Evolutionary conservation across 139 green algal species (phyloP), one percentile per base, ranked within the genome.

Genomic region (Coccomyxa sp.): DNA sequence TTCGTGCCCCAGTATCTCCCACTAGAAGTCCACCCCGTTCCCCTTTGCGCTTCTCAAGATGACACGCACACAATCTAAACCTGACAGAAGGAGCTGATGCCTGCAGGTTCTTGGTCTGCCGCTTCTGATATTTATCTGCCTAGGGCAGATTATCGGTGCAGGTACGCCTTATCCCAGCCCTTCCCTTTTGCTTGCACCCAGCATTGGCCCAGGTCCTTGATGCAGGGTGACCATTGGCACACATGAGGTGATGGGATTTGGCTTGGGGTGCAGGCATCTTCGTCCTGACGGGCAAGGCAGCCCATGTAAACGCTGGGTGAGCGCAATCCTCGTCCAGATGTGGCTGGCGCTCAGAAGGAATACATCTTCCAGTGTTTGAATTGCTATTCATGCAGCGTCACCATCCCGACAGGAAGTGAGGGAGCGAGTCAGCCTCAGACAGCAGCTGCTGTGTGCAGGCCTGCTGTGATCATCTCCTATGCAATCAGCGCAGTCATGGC

Each of bases 381-480:
- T n/a, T 72, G 64, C 27, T 35, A 8, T 36, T n/a, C 9, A 33
- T n/a, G 64, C 27, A 38, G 64, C 14, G 8, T 14, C 27, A 18
- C 22, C 16, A 72, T 33, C 24, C 14, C 24, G 12, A 12, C 64
- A 38, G 24, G 64, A 14, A 8, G n/a, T 72, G 27, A 18, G n/a
- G n/a, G n/a, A n/a, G n/a, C n/a, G n/a, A n/a, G n/a, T n/a, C n/a
- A n/a, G n/a, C n/a, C n/a, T n/a, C n/a, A n/a, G n/a, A n/a, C n/a
- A n/a, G n/a, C n/a, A n/a, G n/a, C n/a, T n/a, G n/a, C n/a, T 73
- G n/a, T n/a, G n/a, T n/a, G 34, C 70, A 75, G 70, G 70, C 70
- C 70, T 35, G 70, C 70, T 40, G 70, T 75, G 33, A 41, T 44
- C 12, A 40, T 75, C 8, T 54, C 35, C 31, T 75, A 75, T 41